Base-by-base conservation (phyloP, 1,139 yeast genomes). In the Hanseniaspora gamundiae region DNA sequence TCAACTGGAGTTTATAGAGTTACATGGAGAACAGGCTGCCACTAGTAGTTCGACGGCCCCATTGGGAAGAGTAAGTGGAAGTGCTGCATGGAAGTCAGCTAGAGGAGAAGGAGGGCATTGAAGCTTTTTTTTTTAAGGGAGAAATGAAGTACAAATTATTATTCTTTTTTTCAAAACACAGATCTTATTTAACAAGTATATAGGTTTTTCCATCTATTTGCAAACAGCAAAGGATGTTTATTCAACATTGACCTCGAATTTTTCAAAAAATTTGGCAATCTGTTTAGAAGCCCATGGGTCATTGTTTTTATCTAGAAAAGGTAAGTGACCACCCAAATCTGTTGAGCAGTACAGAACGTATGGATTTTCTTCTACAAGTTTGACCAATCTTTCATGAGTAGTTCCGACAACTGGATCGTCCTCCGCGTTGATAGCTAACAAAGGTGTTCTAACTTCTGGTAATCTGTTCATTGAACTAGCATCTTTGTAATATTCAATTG, bases 371-470 rank as follows among this genome's bases (percentile, higher is more conserved):
- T 57, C 57, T 6, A 78, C 74, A 52, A 83, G 91, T 10, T 63
- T 58, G 46, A 65, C 59, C n/a, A 44, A 35, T 1, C 95, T 95
- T 30, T 85, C 72, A 42, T 79, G 70, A 43, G 71, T 70, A 20
- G 70, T 67, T 14, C 86, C 80, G 24, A 80, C 78, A 28, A 91
- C 77, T 4, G 96, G 96, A 58, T 88, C 97, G 59, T 88, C 96
- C 20, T 69, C 61, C 1, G 96, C 71, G 56, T 78, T 78, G 40
- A 88, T 65, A 19, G 80, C 71, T 43, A 88, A 62, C 6, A 78
- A 65, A 20, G 96, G 96, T 2, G 81, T 75, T 38, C 72, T 66
- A 45, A 86, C 73, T 31, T 69, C 60, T 21, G 67, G 62, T 26
- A 84, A 58, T 44, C 79, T 68, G 49, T 72, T 70, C 9, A 74